These are phyloP conservation scores for Boletus eberwhitei DNA, from an alignment of 768 basidiomycete species.

Conservation along the genomic window DNA sequence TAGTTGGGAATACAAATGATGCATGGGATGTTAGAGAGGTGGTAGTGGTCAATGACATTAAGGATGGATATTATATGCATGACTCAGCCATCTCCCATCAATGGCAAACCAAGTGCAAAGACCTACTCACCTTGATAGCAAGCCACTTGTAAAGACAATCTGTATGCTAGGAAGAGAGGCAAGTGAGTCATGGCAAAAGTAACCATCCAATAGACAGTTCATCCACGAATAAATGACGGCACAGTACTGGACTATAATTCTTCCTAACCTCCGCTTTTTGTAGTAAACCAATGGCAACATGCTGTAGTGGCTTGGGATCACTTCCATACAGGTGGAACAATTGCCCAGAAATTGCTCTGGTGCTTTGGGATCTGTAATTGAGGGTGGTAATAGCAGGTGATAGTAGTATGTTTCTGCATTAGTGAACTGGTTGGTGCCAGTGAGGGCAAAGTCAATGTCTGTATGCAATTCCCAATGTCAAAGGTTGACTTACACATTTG, in stretches of 20 bases:
- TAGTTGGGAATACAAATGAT: slow-evolving; percentile 1
- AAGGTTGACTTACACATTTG: slow-evolving; percentile 44
- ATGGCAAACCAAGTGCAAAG: not conserved
- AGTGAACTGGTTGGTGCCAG: slow-evolving; percentile 44
- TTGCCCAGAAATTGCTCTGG: slow-evolving; percentile 77
- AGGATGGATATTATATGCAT: slow-evolving; percentile 70
- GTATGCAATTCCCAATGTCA: not conserved
- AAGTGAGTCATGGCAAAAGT: not conserved
- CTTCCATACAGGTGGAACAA: slow-evolving; percentile 93
- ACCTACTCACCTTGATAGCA: slow-evolving; percentile 59
- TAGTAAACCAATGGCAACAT: slow-evolving; percentile 37
- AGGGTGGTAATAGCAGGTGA: slow-evolving; percentile 67
- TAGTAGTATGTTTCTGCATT: slow-evolving; percentile 75
- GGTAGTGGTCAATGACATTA: slow-evolving; percentile 83
- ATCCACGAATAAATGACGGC: slow-evolving; percentile 83
- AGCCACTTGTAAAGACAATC: slow-evolving; percentile 86
- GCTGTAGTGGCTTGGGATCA: slow-evolving; percentile 48
- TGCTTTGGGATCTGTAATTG: slow-evolving; percentile 66
- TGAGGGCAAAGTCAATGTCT: not conserved
- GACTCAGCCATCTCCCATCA: not conserved
- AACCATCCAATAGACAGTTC: not conserved
- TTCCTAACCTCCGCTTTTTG: slow-evolving; percentile 44
- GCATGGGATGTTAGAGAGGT: slow-evolving; percentile 48
- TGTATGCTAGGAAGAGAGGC: slow-evolving; percentile 57
- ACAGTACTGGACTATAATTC: slow-evolving; percentile 83